Conservation (phyloP, 2,329 filamentous ascomycete species). For the Rutstroemia sp. region DNA sequence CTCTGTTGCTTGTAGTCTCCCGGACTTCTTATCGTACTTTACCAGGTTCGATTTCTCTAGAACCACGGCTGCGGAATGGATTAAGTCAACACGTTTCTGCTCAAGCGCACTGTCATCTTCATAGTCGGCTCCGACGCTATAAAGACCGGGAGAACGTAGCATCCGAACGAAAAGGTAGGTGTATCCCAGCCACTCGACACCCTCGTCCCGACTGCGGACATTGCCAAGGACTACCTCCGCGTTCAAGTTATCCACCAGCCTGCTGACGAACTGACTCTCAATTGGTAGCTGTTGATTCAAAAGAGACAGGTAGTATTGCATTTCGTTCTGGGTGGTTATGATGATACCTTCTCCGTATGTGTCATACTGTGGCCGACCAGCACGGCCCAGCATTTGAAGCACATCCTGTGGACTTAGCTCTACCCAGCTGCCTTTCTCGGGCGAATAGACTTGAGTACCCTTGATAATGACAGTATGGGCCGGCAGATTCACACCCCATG, state of each 20-base stretch:
- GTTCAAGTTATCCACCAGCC: slow-evolving; percentile 90
- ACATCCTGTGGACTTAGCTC: slow-evolving; percentile 97
- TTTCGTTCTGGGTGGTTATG: slow-evolving; percentile 89
- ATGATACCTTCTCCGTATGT: slow-evolving; percentile 98
- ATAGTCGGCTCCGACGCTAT: slow-evolving; percentile 93
- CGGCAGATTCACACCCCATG: slow-evolving; percentile 97
- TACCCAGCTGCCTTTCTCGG: slow-evolving; percentile 97
- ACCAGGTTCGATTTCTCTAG: slow-evolving; percentile 82
- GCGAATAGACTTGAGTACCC: slow-evolving; percentile 94
- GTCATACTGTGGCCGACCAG: slow-evolving; percentile 91
- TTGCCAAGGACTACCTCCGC: slow-evolving; percentile 95
- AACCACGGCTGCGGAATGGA: slow-evolving; percentile 85
- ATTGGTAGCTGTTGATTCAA: slow-evolving; percentile 97
- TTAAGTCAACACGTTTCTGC: slow-evolving; percentile 94
- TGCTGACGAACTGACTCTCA: slow-evolving; percentile 90
- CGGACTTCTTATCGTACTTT: slow-evolving; percentile 93
- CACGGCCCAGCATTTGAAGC: slow-evolving; percentile 96
- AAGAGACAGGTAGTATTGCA: slow-evolving; percentile 94
- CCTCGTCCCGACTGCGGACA: slow-evolving; percentile 83
- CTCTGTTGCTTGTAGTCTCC: slow-evolving; percentile 83
- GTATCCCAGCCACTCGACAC: slow-evolving; percentile 98
- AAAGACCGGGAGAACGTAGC: slow-evolving; percentile 89
- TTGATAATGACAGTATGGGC: slow-evolving; percentile 99
- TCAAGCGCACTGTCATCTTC: slow-evolving; percentile 86
- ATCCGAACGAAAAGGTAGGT: slow-evolving; percentile 97